Evolutionary conservation across 2,329 filamentous ascomycete species (phyloP).

Genomic region (Zasmidium citrigriseum): DNA sequence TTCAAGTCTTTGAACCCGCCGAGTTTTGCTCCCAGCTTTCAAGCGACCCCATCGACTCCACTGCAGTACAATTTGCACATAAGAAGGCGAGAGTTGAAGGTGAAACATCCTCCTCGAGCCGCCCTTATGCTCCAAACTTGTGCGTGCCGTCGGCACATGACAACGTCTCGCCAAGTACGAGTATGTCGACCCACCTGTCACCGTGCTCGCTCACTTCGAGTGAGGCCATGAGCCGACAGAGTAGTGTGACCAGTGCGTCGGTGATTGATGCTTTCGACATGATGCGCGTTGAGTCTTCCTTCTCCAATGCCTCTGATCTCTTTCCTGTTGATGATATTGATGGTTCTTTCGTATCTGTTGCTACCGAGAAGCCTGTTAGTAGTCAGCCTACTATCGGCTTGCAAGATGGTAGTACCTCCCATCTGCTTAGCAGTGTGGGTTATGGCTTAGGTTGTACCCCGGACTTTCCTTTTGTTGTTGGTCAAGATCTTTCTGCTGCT

Average conservation of each 20-base stretch:
- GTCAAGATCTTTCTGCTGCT: conserved; percentile 27
- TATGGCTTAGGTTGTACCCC: conserved; percentile 25
- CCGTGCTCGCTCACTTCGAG: conserved; percentile 26
- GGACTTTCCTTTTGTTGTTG: conserved; percentile 27
- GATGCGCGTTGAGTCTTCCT: conserved; percentile 46
- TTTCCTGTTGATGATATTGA: conserved; percentile 28
- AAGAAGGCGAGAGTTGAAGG: conserved; percentile 28
- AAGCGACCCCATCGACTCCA: conserved; percentile 23
- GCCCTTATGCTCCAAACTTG: conserved; percentile 19
- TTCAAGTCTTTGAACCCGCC: conserved; percentile 29
- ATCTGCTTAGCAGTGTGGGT: conserved; percentile 29
- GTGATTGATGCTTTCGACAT: conserved; percentile 45
- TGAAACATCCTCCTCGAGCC: conserved; percentile 8
- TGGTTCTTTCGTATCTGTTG: conserved; percentile 26
- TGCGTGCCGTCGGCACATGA: conserved; percentile 21
- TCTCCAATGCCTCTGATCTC: conserved; percentile 31
- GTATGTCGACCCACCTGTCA: conserved; percentile 31
- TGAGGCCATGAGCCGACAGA: conserved; percentile 47
- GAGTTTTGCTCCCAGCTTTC: conserved; percentile 31
- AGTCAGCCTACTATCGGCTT: conserved; percentile 27
- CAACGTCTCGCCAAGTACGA: conserved; percentile 29
- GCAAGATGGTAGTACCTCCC: conserved; percentile 23
- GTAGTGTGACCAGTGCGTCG: conserved; percentile 43
- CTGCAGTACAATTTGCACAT: conserved; percentile 17
- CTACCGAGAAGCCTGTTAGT: conserved; percentile 25